A percentile compares a stretch with the other conserved stretches of the same genome.
These are phyloP conservation scores for Themeda triandra DNA, from an alignment of 176 grass and related monocot species.

Conservation along the genomic window DNA sequence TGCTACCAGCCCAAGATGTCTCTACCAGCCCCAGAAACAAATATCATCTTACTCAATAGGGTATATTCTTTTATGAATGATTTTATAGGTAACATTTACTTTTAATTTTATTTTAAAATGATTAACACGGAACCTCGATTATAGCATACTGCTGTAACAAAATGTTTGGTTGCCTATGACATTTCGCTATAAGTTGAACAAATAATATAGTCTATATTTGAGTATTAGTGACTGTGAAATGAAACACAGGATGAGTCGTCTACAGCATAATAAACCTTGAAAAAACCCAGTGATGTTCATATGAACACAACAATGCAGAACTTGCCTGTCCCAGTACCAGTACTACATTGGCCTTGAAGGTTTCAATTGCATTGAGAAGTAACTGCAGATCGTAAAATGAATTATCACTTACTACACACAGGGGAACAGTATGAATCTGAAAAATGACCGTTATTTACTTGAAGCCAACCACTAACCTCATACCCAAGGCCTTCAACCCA, in stretches of 20 bases:
- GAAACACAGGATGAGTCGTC: background rate
- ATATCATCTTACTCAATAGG: background rate
- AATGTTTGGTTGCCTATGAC: background rate
- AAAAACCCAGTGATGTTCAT: conserved; percentile 5
- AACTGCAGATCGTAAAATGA: conserved; percentile 45
- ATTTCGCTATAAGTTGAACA: background rate
- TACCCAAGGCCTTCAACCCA: conserved; percentile 99
- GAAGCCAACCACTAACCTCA: conserved; percentile 50
- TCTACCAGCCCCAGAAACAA: background rate
- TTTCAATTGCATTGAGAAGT: conserved; percentile 87
- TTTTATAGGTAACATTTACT: background rate
- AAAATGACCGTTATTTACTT: background rate
- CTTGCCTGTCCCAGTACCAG: conserved; percentile 88
- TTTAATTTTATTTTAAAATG: background rate
- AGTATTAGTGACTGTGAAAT: background rate
- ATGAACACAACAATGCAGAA: conserved; percentile 3
- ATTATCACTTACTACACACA: background rate
- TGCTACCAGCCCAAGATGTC: background rate
- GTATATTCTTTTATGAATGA: background rate
- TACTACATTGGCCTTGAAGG: conserved; percentile 84
- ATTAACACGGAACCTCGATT: background rate
- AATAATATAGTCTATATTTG: background rate
- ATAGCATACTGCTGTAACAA: background rate
- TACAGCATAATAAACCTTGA: conserved; percentile 13
- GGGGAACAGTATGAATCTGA: background rate